phyloP scores from a whole-genome alignment of 2,329 filamentous ascomycete genomes.

The Aspergillus oerlinghausenensis region DNA sequence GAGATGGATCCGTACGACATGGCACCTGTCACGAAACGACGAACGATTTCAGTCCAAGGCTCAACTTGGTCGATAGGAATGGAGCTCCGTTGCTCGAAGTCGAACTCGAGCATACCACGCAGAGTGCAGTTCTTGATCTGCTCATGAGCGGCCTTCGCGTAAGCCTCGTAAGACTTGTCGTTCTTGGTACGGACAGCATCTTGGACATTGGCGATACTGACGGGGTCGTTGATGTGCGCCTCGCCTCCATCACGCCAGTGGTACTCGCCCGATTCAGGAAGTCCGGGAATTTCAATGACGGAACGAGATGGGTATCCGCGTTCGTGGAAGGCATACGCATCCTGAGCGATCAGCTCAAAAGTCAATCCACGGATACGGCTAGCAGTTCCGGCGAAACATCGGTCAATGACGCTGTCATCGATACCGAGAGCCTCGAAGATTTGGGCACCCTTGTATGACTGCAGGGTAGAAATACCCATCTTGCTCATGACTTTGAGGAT shows the following conservation, averaged over 20 bases:
- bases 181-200: conserved; percentile 96
- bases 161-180: conserved; percentile 96
- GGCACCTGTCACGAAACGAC: conserved; percentile 91
- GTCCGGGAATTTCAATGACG: conserved; percentile 70
- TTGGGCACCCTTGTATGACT: conserved; percentile 95
- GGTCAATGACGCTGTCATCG: conserved; percentile 85
- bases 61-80: conserved; percentile 96
- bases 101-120: conserved; percentile 90
- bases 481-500: conserved; percentile 99
- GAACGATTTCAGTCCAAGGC: conserved; percentile 96
- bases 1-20: conserved; percentile 99
- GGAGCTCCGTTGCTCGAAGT: conserved; percentile 78
- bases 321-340: conserved; percentile 92
- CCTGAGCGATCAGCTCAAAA: conserved; percentile 88
- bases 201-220: conserved; percentile 93
- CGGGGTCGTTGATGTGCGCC: conserved; percentile 90
- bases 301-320: conserved; percentile 80
- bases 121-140: conserved; percentile 96
- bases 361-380: conserved; percentile 92
- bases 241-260: conserved; percentile 98
- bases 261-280: conserved; percentile 92
- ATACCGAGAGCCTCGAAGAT: conserved; percentile 96
- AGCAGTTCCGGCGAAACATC: conserved; percentile 90
- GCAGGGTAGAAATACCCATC: conserved; percentile 97
- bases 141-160: conserved; percentile 88